Evolutionary conservation across 768 basidiomycete species (phyloP).

Genomic region (Boletus rubropictus): DNA sequence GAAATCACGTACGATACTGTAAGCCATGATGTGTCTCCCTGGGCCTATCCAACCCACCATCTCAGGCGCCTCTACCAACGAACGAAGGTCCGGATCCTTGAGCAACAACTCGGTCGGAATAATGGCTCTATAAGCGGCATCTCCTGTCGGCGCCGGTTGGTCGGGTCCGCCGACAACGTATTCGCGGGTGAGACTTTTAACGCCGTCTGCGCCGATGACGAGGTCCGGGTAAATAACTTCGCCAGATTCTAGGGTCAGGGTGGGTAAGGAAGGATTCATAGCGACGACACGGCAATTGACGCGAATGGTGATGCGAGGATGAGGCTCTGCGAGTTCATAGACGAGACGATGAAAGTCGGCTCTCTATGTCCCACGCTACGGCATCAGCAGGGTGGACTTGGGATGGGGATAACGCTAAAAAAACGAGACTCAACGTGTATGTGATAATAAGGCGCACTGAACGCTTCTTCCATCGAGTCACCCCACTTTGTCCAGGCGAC

Average conservation of each 20-base stretch:
- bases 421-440: slow-evolving; percentile 28
- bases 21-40: slow-evolving; percentile 39
- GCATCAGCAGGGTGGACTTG: neutral
- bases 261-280: slow-evolving; percentile 29
- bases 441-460: slow-evolving; percentile 32
- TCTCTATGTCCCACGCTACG: slow-evolving; percentile 22
- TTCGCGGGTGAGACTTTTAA: slow-evolving; percentile 46
- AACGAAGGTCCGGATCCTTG: slow-evolving; percentile 45
- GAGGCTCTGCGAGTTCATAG: slow-evolving; percentile 32
- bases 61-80: slow-evolving; percentile 45
- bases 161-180: slow-evolving; percentile 44
- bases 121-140: slow-evolving; percentile 56
- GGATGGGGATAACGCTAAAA: neutral
- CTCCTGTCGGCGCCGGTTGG: slow-evolving; percentile 50
- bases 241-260: slow-evolving; percentile 39
- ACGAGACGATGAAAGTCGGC: slow-evolving; percentile 44
- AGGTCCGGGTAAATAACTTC: slow-evolving; percentile 40
- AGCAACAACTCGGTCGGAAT: slow-evolving; percentile 42
- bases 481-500: slow-evolving; percentile 36
- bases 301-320: slow-evolving; percentile 31
- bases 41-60: slow-evolving; percentile 62
- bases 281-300: slow-evolving; percentile 34
- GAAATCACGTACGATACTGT: slow-evolving; percentile 35
- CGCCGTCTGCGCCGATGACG: slow-evolving; percentile 47
- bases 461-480: slow-evolving; percentile 26